Base-by-base conservation (phyloP, 257 asterid species). In the Plantago elongata region DNA sequence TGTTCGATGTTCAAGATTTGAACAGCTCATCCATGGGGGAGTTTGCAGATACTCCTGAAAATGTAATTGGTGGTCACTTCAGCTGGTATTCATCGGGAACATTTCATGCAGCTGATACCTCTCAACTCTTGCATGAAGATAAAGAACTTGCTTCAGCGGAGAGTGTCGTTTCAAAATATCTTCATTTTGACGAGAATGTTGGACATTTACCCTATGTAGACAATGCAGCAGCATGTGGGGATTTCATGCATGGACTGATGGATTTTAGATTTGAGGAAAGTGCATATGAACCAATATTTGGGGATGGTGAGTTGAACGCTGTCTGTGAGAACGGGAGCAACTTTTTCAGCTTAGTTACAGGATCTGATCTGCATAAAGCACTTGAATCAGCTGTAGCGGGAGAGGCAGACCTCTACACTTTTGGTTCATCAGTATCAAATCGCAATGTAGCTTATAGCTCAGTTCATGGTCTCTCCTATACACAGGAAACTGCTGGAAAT, bases 281-380 rank as follows among this genome's bases (percentile, higher is more conserved):
- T 54, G 54, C 30, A 40, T 57, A 57, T 40, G 79, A 60, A 59
- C 71, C 72, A 37, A 48, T 49, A 27, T 51, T 47, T 42, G 9
- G 51, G 14, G 64, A 63, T 38, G 43, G 56, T 51, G 74, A 66
- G 76, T 72, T 68, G 61, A 75, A 76, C 44, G 15, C 64, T 56
- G 27, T 66, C 62, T 58, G 52, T 69, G 70, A 54, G 65, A 65
- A 57, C 45, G 74, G 14, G 62, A 70, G 69, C 46, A 70, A 60
- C 63, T 18, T 68, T 58, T 64, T 78, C 69, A 72, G 75, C 67
- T 81, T 74, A 57, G 78, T 79, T 5, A 68, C 64, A 16, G 82
- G 78, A 30, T 66, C 51, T 65, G 94, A 88, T 69, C 67, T 80
- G 57, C 80, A 75, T 48, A 74, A 72, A 68, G 77, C 80, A 68